Base-by-base conservation (phyloP, 176 grass and related monocot species). In the Miscanthus lutarioriparius region DNA sequence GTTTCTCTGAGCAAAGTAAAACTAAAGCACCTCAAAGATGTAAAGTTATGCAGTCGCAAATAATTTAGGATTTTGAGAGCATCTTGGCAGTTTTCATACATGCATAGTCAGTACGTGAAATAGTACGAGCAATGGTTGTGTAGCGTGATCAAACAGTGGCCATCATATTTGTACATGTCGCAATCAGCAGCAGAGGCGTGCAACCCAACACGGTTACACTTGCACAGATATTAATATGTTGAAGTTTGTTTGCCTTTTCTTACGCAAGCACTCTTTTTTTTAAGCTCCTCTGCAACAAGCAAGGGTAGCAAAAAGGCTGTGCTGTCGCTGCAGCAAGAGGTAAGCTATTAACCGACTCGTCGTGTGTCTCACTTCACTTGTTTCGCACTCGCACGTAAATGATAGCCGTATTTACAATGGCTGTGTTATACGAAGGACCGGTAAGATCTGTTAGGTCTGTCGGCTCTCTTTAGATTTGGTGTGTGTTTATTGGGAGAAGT, bases 31-130 rank as follows among this genome's bases (percentile, higher is more conserved):
- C 36, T n/a, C 3, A 37, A 67, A 32, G 25, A 80, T 30, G 23
- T 49, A 28, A 43, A 32, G 23, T 41, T 40, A 66, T 59, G 58
- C 16, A 40, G 16, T 49, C 36, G 10, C 58, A 70, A 65, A 32
- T 44, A 78, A 64, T 47, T 67, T 63, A 43, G 4, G 78, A 47
- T 28, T 48, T 80, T 54, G 35, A 64, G n/a, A 23, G 51, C n/a
- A 15, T 70, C 38, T 70, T 45, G 32, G 32, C 67, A 45, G 11
- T 49, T 53, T 74, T 64, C 45, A 32, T 70, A 32, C 22, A 80
- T 25, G n/a, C 38, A 25, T 14, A 30, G 32, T 85, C 53, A 58
- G 74, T 85, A 64, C 79, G 74, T 86, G 67, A 83, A 73, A 82
- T 58, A 82, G 27, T 32, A 64, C 75, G 74, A 88, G 67, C 40